Conservation (phyloP, 176 grass and related monocot species). For the Raddia guianensis region DNA sequence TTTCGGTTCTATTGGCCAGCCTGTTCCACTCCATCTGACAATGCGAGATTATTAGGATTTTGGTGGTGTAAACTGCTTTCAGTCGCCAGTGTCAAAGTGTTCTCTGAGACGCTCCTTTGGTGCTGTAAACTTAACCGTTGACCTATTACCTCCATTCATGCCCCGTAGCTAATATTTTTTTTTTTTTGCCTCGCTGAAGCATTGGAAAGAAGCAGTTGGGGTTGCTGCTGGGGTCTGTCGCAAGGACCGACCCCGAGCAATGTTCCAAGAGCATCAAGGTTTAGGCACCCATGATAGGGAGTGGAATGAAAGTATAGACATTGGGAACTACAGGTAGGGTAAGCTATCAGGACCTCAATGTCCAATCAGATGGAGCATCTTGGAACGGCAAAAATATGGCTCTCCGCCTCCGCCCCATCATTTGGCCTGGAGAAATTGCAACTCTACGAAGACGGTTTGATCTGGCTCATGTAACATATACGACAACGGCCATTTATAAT, state of each 20-base stretch:
- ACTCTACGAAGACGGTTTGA: background rate
- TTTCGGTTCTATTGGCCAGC: conserved; percentile 31
- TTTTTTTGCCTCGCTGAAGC: background rate
- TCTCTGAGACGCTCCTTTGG: background rate
- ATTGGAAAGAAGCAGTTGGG: background rate
- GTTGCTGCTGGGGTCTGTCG: background rate
- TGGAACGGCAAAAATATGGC: background rate
- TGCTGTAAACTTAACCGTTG: conserved; percentile 13
- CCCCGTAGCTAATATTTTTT: background rate
- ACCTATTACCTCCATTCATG: background rate
- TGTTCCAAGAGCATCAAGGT: background rate
- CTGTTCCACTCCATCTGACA: conserved; percentile 27
- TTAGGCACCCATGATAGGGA: background rate
- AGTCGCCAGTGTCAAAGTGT: background rate
- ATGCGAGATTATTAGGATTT: conserved; percentile 21
- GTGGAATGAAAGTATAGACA: background rate
- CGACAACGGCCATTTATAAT: background rate
- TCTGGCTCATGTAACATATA: background rate
- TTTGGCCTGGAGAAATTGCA: background rate
- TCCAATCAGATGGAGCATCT: conserved; percentile 5
- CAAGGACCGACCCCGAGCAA: background rate
- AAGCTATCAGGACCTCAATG: background rate
- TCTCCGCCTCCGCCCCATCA: background rate
- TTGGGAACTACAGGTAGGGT: background rate
- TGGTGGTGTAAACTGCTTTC: conserved; percentile 45